A percentile compares a stretch with the other conserved stretches of the same genome.
These are phyloP conservation scores for Cardamine chenopodiifolia DNA, from an alignment of 345 rosid species.

Conservation along the genomic window DNA sequence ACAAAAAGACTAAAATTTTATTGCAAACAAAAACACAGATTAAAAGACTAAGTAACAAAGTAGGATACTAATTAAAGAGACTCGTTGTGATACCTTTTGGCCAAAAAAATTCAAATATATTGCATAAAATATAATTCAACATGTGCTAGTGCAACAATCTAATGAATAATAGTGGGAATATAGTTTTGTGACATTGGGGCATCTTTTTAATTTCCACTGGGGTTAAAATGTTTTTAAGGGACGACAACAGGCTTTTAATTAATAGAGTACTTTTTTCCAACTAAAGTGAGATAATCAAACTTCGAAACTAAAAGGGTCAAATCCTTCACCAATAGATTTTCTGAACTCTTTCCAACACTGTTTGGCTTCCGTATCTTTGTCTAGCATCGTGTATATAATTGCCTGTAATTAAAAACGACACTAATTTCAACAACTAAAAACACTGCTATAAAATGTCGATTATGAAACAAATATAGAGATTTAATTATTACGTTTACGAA, in stretches of 20 bases:
- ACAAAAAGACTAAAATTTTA: no score
- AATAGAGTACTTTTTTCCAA: background rate
- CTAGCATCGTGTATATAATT: conserved; percentile 44
- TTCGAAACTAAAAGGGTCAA: conserved; percentile 41
- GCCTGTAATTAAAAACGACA: conserved; percentile 34
- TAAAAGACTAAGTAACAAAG: background rate
- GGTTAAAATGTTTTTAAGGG: background rate
- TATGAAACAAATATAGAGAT: no score
- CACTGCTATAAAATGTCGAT: no score
- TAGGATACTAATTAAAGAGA: no score
- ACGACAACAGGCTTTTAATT: background rate
- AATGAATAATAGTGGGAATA: background rate
- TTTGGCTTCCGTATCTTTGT: conserved; percentile 44
- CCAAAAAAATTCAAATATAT: background rate
- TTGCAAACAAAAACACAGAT: background rate
- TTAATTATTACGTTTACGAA: background rate
- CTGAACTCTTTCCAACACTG: conserved; percentile 48
- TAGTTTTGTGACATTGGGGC: background rate
- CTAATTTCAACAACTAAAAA: background rate
- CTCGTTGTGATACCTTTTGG: background rate
- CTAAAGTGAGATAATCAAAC: conserved; percentile 4
- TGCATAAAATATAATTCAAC: background rate
- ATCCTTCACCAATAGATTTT: conserved; percentile 46
- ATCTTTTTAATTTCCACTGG: background rate
- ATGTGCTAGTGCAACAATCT: background rate